Conservation (phyloP, 176 grass and related monocot genomes). For the Luzula sylvatica region DNA sequence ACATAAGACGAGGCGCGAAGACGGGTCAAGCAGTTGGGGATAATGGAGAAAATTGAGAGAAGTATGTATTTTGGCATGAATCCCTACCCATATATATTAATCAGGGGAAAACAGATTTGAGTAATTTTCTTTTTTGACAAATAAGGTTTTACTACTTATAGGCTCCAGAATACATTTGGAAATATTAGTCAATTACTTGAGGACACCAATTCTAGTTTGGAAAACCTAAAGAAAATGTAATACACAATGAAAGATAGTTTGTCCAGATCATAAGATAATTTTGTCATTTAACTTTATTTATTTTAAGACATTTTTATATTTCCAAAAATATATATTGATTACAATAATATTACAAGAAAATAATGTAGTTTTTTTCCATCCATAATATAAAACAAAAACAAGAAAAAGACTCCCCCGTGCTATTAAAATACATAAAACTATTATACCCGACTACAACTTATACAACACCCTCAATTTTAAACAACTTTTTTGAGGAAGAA, state of each 20-base stretch:
- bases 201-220: too few species aligned
- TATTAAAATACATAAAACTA: not conserved
- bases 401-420: too few species aligned
- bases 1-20: not conserved
- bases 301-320: too few species aligned
- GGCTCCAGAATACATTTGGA: too few species aligned
- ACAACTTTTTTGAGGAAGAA: not conserved
- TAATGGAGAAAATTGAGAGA: too few species aligned
- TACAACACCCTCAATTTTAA: slow-evolving; percentile 12
- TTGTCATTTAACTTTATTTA: too few species aligned
- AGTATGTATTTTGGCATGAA: not conserved
- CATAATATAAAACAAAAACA: too few species aligned
- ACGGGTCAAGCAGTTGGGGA: too few species aligned
- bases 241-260: too few species aligned
- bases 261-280: too few species aligned
- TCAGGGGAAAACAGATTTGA: not conserved
- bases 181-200: too few species aligned
- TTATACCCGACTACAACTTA: not conserved
- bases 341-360: slow-evolving; percentile 11
- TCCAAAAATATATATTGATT: not conserved
- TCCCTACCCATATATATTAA: not conserved
- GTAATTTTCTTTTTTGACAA: not conserved
- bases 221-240: too few species aligned
- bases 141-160: not conserved
- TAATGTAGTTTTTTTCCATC: not conserved